Base-by-base conservation (phyloP, 352 stramenopile genomes). In the Pythium scleroteichum region DNA sequence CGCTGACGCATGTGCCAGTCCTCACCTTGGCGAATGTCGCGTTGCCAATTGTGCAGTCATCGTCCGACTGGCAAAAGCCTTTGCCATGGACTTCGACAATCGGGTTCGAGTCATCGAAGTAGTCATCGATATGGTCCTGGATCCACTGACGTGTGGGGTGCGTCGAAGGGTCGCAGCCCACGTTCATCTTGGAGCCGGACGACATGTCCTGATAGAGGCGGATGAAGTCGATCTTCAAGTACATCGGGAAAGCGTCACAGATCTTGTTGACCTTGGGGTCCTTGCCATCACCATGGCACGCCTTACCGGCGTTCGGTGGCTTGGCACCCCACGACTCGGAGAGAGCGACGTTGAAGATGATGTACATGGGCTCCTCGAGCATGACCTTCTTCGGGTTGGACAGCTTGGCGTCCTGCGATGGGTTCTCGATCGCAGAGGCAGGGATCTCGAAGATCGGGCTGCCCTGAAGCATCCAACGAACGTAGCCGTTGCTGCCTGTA, bases 281-380 rank as follows among this genome's bases (percentile, higher is more conserved):
- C 19, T 51, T 49, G 13, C 77, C 76, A 23, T 86, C 71, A 0
- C 80, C 79, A 35, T 71, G 75, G 44, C 85, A 95, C 5, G 70
- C 64, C 13, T 78, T 68, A 7, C 74, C 76, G 0, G 83, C 42
- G 59, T 94, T 94, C 22, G 85, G 83, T 3, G 85, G 85, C 23
- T 63, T 79, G 0, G 85, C 66, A 16, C 83, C 82, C 96, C 95
- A 98, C 27, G 90, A 88, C 26, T 71, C 86, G 19, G 90, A 97
- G 50, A 99, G 78, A 7, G 96, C 96, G 22, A 97, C 97, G 73
- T 98, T 99, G 55, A 98, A 85, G 49, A 99, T 87, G 54, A 98
- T 66, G 60, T 98, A 98, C 78, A 97, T 91, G 0, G 96, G 96
- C 67, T 99, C 96, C 27, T 95, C 83, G 24, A 97, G 82, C 79